Conservation (phyloP, 2,329 filamentous ascomycete species). For the Fusarium nurragi region DNA sequence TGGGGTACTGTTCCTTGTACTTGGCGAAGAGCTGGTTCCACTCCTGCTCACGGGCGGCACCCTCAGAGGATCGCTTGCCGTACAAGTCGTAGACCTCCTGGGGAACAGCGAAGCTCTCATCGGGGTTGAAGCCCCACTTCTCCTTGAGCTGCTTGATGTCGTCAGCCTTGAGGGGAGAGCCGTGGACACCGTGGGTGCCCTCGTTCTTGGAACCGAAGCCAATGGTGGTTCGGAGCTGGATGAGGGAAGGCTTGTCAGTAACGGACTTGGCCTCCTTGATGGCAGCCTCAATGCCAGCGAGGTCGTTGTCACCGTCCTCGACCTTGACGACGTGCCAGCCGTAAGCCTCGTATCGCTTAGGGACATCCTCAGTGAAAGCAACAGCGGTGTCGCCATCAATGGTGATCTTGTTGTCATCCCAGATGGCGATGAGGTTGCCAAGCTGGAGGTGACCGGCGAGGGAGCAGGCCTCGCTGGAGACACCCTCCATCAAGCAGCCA, state of each 20-base stretch:
- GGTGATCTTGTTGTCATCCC: constrained; percentile 98
- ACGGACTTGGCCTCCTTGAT: constrained; percentile 85
- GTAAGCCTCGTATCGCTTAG: constrained; percentile 94
- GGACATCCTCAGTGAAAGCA: constrained; percentile 96
- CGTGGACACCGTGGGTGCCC: constrained; percentile 96
- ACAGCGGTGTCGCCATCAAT: constrained; percentile 94
- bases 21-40: constrained; percentile 94
- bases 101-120: constrained; percentile 91
- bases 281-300: constrained; percentile 86
- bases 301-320: constrained; percentile 87
- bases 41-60: constrained; percentile 89
- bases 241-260: constrained; percentile 95
- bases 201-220: constrained; percentile 93
- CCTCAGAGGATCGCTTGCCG: constrained; percentile 83
- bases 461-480: constrained; percentile 91
- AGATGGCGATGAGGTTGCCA: constrained; percentile 96
- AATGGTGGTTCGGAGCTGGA: constrained; percentile 97
- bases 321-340: constrained; percentile 93
- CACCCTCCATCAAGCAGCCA: constrained; percentile 98
- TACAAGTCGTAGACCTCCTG: constrained; percentile 95
- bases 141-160: constrained; percentile 93
- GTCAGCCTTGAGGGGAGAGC: constrained; percentile 92
- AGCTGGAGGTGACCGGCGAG: constrained; percentile 96
- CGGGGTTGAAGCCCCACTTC: constrained; percentile 96
- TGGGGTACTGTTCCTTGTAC: constrained; percentile 81